phyloP scores from a whole-genome alignment of 352 stramenopile genomes.

The Globisporangium carolinianum region DNA sequence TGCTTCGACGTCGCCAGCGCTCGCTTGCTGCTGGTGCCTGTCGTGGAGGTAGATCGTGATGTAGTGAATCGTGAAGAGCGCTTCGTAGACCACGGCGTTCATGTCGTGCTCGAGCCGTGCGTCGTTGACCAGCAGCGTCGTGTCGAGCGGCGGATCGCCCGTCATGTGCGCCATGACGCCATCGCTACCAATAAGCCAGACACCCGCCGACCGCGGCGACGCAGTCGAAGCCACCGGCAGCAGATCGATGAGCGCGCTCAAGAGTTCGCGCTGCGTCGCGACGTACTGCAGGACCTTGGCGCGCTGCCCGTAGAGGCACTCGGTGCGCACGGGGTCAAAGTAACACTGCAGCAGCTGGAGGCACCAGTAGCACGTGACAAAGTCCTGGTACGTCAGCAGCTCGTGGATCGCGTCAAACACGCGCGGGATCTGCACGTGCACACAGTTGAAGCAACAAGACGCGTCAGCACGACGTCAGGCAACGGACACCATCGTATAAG shows the following conservation, averaged over 20 bases:
- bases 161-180: constrained; percentile 12
- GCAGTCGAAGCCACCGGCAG: constrained; percentile 36
- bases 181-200: constrained; percentile 33
- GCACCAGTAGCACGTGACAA: constrained; percentile 62
- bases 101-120: constrained; percentile 62
- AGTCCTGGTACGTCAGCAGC: constrained; percentile 49
- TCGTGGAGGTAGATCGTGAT: constrained; percentile 43
- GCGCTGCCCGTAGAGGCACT: constrained; percentile 28
- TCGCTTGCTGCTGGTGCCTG: constrained; percentile 18
- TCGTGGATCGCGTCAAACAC: constrained; percentile 51
- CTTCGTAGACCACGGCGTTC: constrained; percentile 61
- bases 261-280: constrained; percentile 34
- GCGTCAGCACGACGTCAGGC: neutral
- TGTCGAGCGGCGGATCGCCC: constrained; percentile 15
- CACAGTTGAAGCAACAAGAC: neutral
- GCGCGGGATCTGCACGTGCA: constrained; percentile 23
- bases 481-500: neutral
- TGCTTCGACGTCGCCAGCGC: constrained; percentile 11
- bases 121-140: constrained; percentile 42
- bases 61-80: constrained; percentile 55
- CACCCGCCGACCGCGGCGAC: constrained; percentile 28
- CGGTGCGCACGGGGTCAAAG: constrained; percentile 32
- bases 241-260: constrained; percentile 46
- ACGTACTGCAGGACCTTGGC: constrained; percentile 55
- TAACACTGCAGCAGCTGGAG: constrained; percentile 58